Evolutionary conservation across 495 filamentous ascomycete genomes (phyloP), one percentile per base, ranked within the genome.

Genomic region (Cercophora scortea): DNA sequence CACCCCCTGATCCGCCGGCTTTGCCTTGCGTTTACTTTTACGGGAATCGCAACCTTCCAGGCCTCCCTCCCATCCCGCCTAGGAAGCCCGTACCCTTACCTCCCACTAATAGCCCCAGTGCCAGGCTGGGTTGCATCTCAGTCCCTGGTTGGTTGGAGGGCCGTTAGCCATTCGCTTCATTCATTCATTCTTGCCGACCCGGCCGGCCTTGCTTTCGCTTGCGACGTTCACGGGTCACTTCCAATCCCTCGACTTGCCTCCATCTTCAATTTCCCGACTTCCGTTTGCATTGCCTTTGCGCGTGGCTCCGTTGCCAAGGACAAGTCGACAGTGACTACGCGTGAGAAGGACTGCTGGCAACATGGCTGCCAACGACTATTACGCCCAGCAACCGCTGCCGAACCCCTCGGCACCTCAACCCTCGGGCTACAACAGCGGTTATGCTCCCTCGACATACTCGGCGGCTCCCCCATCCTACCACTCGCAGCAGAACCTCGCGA

Each of bases 281-380:
- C 25, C 5, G 25, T 25, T 25, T 25, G 2, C 25, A 25, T 25
- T 25, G 25, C 25, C 25, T 25, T 25, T 5, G 25, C 25, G 25
- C 25, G 25, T 25, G 25, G 25, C 25, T 5, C 25, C 25, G 25
- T 25, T 25, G 25, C 25, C 25, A 25, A 25, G 25, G 5, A 25
- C 25, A 25, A 25, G 25, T 25, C 25, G 25, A 25, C 25, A 25
- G 25, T 5, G 25, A 25, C 25, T 25, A 25, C 25, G 25, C 25
- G 25, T 25, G 2, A 25, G 25, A 5, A 25, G 5, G 25, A 25
- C 25, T 25, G 25, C 25, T 19, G 1, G 25, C 51, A 80, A 44
- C 62, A 95, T 94, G 89, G 86, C 89, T 48, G 79, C 88, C 54
- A 87, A 90, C 75, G 84, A 89, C 52, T 90, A 90, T 68, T 90